A percentile compares a stretch with the other conserved stretches of the same genome.
Evolutionary conservation across 192 early-diverging fungal genomes (phyloP).

Genomic region (Coemansia sp.): DNA sequence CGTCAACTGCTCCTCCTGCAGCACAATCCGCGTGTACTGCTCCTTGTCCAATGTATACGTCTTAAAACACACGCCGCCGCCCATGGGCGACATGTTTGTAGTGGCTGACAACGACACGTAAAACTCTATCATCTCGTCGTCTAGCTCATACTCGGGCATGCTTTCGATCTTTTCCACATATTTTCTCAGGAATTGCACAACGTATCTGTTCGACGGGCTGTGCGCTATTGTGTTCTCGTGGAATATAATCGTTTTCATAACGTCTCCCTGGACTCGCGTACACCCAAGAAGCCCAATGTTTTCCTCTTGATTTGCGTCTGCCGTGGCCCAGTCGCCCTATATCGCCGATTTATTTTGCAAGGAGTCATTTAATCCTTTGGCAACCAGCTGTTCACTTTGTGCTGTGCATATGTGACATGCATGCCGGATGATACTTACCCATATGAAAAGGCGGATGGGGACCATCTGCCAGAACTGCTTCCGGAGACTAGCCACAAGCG

Average conservation of each 20-base stretch:
- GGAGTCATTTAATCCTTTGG: background rate
- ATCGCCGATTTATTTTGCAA: background rate
- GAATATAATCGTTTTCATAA: slow-evolving; percentile 53
- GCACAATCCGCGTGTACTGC: slow-evolving; percentile 49
- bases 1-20: slow-evolving; percentile 57
- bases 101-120: slow-evolving; percentile 41
- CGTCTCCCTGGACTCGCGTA: slow-evolving; percentile 40
- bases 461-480: slow-evolving; percentile 60
- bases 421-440: slow-evolving; percentile 23
- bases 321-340: slow-evolving; percentile 42
- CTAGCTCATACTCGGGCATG: slow-evolving; percentile 26
- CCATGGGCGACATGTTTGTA: slow-evolving; percentile 12
- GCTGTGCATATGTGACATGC: background rate
- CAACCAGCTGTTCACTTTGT: background rate
- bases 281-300: slow-evolving; percentile 35
- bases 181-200: slow-evolving; percentile 45
- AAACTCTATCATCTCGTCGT: slow-evolving; percentile 52
- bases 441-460: slow-evolving; percentile 39
- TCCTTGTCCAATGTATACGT: slow-evolving; percentile 51
- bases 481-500: slow-evolving; percentile 39
- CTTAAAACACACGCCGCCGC: slow-evolving; percentile 43
- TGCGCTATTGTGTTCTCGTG: slow-evolving; percentile 47
- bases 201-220: slow-evolving; percentile 45
- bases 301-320: slow-evolving; percentile 24
- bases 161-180: slow-evolving; percentile 46